Conservation (phyloP, 148 eudicot genomes). For the Heliosperma pusillum region DNA sequence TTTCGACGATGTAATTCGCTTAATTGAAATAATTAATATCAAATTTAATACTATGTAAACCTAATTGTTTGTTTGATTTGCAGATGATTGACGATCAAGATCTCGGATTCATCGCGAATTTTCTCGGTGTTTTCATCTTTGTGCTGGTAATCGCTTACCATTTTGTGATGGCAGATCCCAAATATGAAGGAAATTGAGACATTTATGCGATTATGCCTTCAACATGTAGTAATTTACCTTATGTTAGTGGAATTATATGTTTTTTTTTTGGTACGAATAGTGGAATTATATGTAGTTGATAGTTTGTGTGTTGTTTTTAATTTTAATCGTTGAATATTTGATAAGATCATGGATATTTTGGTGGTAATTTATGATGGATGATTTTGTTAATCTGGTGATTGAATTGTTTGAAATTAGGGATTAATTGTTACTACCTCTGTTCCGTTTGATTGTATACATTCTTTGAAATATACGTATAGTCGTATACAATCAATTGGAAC, state of each 20-base stretch:
- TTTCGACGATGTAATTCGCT: not conserved
- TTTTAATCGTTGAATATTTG: not conserved
- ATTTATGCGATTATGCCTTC: not conserved
- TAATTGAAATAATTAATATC: not conserved
- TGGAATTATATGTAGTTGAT: not conserved
- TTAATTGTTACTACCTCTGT: not conserved
- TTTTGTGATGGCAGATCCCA: slow-evolving; percentile 71
- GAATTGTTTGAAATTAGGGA: not conserved
- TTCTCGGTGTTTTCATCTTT: slow-evolving; percentile 64
- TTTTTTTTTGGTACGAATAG: too few relatives aligned
- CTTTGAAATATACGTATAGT: too few relatives aligned
- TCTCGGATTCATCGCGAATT: slow-evolving; percentile 72
- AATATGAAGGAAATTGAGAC: slow-evolving; percentile 52
- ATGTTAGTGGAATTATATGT: not conserved
- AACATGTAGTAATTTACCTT: not conserved
- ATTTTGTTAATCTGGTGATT: not conserved
- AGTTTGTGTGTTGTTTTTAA: not conserved
- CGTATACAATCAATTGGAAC: not conserved
- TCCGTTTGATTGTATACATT: not conserved
- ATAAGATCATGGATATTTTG: not conserved
- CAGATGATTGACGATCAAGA: slow-evolving; percentile 83
- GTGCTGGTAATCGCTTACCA: slow-evolving; percentile 73
- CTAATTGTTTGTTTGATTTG: slow-evolving; percentile 5
- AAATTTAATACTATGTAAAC: not conserved
- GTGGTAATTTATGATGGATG: not conserved